Percentiles rank a stretch among this genome's conserved stretches.
Conservation (phyloP, 2,329 filamentous ascomycete species). For the Metarhizium robertsii region DNA sequence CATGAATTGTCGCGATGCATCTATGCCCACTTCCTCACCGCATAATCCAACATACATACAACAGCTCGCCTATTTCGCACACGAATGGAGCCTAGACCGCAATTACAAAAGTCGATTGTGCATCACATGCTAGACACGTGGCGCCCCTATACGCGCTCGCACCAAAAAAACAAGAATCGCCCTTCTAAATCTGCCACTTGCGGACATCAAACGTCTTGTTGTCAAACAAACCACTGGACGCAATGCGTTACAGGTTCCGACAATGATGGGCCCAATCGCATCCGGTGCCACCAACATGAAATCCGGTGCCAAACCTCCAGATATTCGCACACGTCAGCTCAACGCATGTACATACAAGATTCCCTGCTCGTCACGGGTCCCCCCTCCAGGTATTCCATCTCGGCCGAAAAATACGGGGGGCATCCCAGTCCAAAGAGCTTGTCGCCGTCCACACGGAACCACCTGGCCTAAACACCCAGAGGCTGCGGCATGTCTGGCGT, state of each 20-base stretch:
- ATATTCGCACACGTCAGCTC: neutral
- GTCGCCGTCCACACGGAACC: neutral
- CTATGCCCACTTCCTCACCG: too few species aligned
- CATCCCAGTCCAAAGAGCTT: too few species aligned
- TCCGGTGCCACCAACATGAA: too few species aligned
- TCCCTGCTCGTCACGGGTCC: neutral
- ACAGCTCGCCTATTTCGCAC: too few species aligned
- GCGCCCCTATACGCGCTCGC: neutral
- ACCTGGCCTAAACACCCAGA: constrained; percentile 1
- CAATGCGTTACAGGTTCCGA: neutral
- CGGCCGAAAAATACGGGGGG: neutral
- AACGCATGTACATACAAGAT: neutral
- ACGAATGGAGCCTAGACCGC: too few species aligned
- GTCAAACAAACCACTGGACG: neutral
- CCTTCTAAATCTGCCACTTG: neutral
- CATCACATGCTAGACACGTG: neutral
- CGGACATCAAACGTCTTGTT: neutral
- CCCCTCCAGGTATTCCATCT: neutral
- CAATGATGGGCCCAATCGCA: neutral
- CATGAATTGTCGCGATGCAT: too few species aligned
- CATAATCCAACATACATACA: too few species aligned
- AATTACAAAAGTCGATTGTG: too few species aligned
- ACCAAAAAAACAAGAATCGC: neutral
- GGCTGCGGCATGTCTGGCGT: constrained; percentile 34
- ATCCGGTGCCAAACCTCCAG: too few species aligned